Percentiles rank a stretch among this genome's conserved stretches.
Conservation (phyloP, 768 basidiomycete genomes). For the Leucocoprinus sp. region DNA sequence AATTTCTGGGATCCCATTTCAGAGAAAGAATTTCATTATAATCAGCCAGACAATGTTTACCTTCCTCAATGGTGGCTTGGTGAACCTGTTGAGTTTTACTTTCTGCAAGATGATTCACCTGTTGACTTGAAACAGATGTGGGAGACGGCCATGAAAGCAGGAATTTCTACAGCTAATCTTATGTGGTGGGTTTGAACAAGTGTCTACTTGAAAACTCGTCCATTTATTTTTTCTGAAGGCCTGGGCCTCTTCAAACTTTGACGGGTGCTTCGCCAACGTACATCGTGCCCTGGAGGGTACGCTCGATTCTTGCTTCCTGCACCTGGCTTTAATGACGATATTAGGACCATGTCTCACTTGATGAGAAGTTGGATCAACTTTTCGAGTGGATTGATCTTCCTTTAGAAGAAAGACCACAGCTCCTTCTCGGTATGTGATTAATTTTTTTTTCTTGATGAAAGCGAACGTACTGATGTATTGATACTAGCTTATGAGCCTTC, state of each 20-base stretch:
- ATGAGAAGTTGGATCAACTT: slow-evolving; percentile 70
- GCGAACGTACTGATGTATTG: slow-evolving; percentile 3
- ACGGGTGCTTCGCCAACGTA: slow-evolving; percentile 64
- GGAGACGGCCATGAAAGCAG: slow-evolving; percentile 76
- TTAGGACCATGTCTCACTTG: slow-evolving; percentile 54
- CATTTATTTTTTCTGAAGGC: slow-evolving; percentile 40
- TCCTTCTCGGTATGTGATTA: slow-evolving; percentile 54
- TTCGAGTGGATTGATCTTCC: slow-evolving; percentile 79
- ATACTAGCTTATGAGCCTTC: slow-evolving; percentile 72
- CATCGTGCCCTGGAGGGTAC: slow-evolving; percentile 71
- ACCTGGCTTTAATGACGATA: slow-evolving; percentile 2
- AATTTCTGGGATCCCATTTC: slow-evolving; percentile 80
- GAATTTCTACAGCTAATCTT: slow-evolving; percentile 71
- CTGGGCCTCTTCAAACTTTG: slow-evolving; percentile 68
- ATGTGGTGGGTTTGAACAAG: slow-evolving; percentile 68
- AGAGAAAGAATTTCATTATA: slow-evolving; percentile 64
- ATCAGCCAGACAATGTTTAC: slow-evolving; percentile 51
- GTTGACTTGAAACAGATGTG: slow-evolving; percentile 55
- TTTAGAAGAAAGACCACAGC: slow-evolving; percentile 60
- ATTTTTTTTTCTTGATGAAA: slow-evolving; percentile 3
- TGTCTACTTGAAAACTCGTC: background rate
- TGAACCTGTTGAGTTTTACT: slow-evolving; percentile 55
- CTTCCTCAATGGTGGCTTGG: slow-evolving; percentile 79
- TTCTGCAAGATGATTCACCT: background rate
- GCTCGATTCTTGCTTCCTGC: slow-evolving; percentile 11